These are phyloP conservation scores for Fonsecaea pedrosoi DNA, from an alignment of 2,329 filamentous ascomycete genomes.

Conservation along the genomic window DNA sequence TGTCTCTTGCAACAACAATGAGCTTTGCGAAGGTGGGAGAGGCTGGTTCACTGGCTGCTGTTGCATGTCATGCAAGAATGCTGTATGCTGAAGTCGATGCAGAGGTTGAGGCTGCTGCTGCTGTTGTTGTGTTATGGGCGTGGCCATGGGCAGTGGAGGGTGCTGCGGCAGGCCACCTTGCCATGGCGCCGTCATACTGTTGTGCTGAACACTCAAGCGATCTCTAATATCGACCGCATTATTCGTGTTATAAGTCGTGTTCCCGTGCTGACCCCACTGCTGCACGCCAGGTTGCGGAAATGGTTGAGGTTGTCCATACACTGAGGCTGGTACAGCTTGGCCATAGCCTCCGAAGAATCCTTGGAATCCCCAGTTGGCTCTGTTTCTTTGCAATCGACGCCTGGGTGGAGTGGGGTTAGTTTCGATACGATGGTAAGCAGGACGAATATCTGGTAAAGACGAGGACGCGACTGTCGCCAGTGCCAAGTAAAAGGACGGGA, in stretches of 20 bases:
- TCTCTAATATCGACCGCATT: slow-evolving; percentile 5
- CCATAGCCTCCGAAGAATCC: not conserved
- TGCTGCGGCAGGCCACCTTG: not conserved
- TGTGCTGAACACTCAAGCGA: slow-evolving; percentile 7
- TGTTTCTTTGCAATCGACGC: slow-evolving; percentile 5
- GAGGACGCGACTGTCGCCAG: not conserved
- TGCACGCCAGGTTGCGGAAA: not conserved
- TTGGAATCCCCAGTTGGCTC: slow-evolving; percentile 1
- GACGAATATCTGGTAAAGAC: not conserved
- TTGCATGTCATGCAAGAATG: not conserved
- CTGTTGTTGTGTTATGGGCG: not conserved
- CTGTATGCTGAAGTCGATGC: not conserved
- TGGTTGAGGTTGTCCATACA: slow-evolving; percentile 1
- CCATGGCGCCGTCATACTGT: not conserved
- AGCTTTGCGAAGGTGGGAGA: not conserved
- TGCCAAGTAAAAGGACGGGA: not conserved
- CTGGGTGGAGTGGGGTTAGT: not conserved
- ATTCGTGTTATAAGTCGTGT: not conserved
- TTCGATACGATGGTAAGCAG: not conserved
- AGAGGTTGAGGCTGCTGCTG: not conserved
- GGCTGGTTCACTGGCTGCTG: not conserved
- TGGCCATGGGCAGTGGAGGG: not conserved
- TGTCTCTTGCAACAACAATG: not conserved
- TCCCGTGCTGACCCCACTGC: not conserved
- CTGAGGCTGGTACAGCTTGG: not conserved